Conservation (phyloP, 208 protist species). For the Crithidia mellificae region DNA sequence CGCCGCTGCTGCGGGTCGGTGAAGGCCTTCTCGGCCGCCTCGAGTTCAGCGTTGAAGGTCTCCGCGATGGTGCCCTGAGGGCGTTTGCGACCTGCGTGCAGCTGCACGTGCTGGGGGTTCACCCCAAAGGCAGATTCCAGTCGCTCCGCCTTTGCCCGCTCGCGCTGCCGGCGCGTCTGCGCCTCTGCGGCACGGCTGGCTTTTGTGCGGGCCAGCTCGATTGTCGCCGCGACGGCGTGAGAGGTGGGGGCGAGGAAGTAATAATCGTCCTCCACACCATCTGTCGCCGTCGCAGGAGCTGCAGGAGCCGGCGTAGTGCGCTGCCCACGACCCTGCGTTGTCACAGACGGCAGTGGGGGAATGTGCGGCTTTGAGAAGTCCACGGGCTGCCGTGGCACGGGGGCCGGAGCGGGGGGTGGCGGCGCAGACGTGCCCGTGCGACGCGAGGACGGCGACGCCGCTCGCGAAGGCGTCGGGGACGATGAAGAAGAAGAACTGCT, state of each 20-base stretch:
- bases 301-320: not conserved
- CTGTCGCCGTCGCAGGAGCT: not conserved
- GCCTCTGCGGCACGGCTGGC: conserved; percentile 18
- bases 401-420: not conserved
- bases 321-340: not conserved
- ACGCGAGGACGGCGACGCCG: not conserved
- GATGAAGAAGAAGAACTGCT: conserved; percentile 3
- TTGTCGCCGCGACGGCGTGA: conserved; percentile 38
- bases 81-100: conserved; percentile 10
- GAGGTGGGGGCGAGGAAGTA: conserved; percentile 59
- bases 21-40: conserved; percentile 19
- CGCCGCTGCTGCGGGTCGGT: conserved; percentile 31
- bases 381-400: conserved; percentile 12
- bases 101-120: not conserved
- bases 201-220: conserved; percentile 20
- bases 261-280: conserved; percentile 33
- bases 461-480: not conserved
- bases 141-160: conserved; percentile 15
- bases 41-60: conserved; percentile 15
- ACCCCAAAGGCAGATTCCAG: conserved; percentile 15
- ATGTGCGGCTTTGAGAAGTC: conserved; percentile 42
- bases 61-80: conserved; percentile 5
- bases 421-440: not conserved
- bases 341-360: not conserved
- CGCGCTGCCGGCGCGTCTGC: conserved; percentile 22